Conservation (phyloP, 805 yeast species). For the Peterozyma xylosa region DNA sequence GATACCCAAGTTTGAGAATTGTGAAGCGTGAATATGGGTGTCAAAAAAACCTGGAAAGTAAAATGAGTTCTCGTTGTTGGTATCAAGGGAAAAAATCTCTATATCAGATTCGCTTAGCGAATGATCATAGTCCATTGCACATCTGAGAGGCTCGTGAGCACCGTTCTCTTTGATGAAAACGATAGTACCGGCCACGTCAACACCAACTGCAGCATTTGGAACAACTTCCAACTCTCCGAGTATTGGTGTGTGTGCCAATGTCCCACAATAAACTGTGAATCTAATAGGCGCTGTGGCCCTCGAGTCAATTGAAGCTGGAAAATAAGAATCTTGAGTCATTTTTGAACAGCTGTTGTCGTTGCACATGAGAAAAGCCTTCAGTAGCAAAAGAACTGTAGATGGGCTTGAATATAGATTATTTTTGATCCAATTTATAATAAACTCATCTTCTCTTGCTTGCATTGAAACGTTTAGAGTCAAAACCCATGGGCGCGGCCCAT, state of each 20-base stretch:
- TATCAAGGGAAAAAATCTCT: conserved; percentile 22
- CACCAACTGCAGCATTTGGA: conserved; percentile 54
- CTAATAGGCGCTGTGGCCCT: conserved; percentile 3
- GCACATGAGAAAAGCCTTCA: too few species aligned
- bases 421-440: too few species aligned
- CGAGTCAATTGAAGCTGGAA: conserved; percentile 1
- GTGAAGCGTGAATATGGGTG: conserved; percentile 82
- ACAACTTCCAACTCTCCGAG: conserved; percentile 51
- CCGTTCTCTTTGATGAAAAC: conserved; percentile 22
- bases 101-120: conserved; percentile 16
- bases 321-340: conserved; percentile 7
- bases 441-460: too few species aligned
- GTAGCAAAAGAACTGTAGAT: too few species aligned
- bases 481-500: too few species aligned
- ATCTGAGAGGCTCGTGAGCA: conserved; percentile 18
- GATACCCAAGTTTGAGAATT: conserved; percentile 74
- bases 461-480: too few species aligned
- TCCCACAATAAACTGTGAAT: conserved; percentile 52
- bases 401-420: too few species aligned
- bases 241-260: conserved; percentile 65
- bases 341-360: not conserved
- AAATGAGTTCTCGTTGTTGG: conserved; percentile 38
- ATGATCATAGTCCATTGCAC: conserved; percentile 16
- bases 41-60: conserved; percentile 80
- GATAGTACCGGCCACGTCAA: conserved; percentile 48